A percentile compares a stretch with the other conserved stretches of the same genome.
These are phyloP conservation scores for Aspergillus asperescens DNA, from an alignment of 495 filamentous ascomycete species.

Conservation along the genomic window DNA sequence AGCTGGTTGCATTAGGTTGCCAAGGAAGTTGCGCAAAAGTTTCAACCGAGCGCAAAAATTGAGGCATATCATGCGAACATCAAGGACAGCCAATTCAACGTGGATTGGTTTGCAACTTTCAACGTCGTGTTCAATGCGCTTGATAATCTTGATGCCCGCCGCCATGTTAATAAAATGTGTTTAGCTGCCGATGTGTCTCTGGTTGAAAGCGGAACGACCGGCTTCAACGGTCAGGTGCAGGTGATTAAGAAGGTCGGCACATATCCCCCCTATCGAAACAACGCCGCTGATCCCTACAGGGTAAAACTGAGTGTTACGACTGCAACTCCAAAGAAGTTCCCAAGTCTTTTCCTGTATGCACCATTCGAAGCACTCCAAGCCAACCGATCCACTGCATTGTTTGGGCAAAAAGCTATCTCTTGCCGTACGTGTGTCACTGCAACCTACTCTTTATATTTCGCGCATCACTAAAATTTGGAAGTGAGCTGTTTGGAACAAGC, in stretches of 20 bases:
- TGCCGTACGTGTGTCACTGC: constrained; percentile 51
- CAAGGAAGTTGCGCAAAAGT: constrained; percentile 84
- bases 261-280: not conserved
- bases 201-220: constrained; percentile 95
- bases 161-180: constrained; percentile 98
- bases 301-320: constrained; percentile 94
- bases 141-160: constrained; percentile 89
- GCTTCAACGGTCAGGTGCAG: constrained; percentile 97
- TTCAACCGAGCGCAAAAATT: constrained; percentile 85
- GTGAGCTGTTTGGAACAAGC: constrained; percentile 85
- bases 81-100: constrained; percentile 84
- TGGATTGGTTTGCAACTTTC: constrained; percentile 84
- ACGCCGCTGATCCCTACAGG: constrained; percentile 40
- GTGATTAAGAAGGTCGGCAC: constrained; percentile 73
- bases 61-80: constrained; percentile 93
- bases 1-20: constrained; percentile 62
- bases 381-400: constrained; percentile 99
- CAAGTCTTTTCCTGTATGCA: constrained; percentile 91
- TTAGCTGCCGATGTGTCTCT: constrained; percentile 83
- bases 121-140: constrained; percentile 91
- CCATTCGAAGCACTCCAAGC: constrained; percentile 88
- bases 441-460: not conserved
- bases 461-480: constrained; percentile 21
- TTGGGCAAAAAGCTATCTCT: constrained; percentile 96
- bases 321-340: constrained; percentile 84